Base-by-base conservation (phyloP, 1,139 yeast species). In the Yamadazyma diospyri region DNA sequence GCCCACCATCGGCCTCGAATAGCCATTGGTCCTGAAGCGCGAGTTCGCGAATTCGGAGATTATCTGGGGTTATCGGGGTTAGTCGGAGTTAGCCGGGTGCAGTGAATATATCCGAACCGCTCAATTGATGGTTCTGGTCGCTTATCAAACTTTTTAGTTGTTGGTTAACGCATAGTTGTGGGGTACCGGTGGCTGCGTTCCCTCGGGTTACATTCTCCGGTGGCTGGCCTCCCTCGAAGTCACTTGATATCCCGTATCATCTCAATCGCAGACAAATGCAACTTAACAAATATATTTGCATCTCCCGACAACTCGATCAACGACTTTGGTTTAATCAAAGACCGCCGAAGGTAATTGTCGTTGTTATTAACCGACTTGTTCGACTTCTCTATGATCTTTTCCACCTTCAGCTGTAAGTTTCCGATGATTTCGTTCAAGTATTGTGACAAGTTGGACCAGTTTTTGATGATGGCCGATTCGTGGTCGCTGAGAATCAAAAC, bases 201-300 rank as follows among this genome's bases (percentile, higher is more conserved):
- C n/a, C n/a, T n/a, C n/a, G n/a, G n/a, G n/a, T n/a, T n/a, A n/a
- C n/a, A n/a, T n/a, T n/a, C n/a, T n/a, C n/a, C n/a, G n/a, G n/a
- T n/a, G n/a, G n/a, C n/a, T n/a, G n/a, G n/a, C n/a, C n/a, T n/a
- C n/a, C n/a, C n/a, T n/a, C n/a, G n/a, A n/a, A n/a, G n/a, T 16
- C 16, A 25, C 26, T 27, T 21, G 11, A 45, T 27, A 29, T 39
- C 46, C 18, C 48, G 48, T 12, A 65, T 40, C 22, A 83, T 51
- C 37, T 73, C 78, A 1, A 75, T 53, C 14, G 78, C 81, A 80
- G 86, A 79, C 15, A 79, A 55, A 51, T 85, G 95, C 12, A 82
- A 52, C 48, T 76, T 77, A 8, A 80, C 62, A 50, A 82, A 84
- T 10, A 83, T 55, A 27, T 69, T 61, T 2, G 64, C 66, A 50